Evolutionary conservation across 1,284 basidiomycete genomes (phyloP).

Genomic region (Fistulinella cinereoalba): DNA sequence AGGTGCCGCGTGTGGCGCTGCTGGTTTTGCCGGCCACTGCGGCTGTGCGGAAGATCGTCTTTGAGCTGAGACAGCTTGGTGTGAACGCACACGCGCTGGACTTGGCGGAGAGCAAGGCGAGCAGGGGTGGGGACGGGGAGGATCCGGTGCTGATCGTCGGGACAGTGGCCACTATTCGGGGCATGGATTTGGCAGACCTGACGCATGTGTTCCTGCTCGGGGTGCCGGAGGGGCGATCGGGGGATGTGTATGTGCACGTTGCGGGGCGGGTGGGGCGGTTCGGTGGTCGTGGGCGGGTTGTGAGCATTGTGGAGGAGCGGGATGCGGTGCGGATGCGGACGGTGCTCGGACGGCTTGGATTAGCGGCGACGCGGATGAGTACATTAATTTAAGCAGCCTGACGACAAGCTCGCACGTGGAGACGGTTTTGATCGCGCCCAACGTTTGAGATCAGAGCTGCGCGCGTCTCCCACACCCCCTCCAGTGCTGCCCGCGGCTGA

Average conservation of each 20-base stretch:
- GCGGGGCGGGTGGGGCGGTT: slow-evolving; percentile 77
- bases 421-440: too few relatives aligned
- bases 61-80: slow-evolving; percentile 62
- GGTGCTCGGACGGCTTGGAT: slow-evolving; percentile 48
- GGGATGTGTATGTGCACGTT: slow-evolving; percentile 66
- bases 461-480: too few relatives aligned
- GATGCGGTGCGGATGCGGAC: slow-evolving; percentile 35
- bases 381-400: too few relatives aligned
- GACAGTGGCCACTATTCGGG: slow-evolving; percentile 65
- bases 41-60: slow-evolving; percentile 57
- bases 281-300: slow-evolving; percentile 59
- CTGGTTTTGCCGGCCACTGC: slow-evolving; percentile 61
- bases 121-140: slow-evolving; percentile 44
- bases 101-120: slow-evolving; percentile 42
- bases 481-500: too few relatives aligned
- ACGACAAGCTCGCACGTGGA: too few relatives aligned
- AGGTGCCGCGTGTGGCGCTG: slow-evolving; percentile 64
- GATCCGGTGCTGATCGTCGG: slow-evolving; percentile 64
- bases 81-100: slow-evolving; percentile 65
- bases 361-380: slow-evolving; percentile 35
- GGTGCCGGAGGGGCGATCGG: slow-evolving; percentile 47
- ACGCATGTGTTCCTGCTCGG: slow-evolving; percentile 74
- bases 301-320: slow-evolving; percentile 51
- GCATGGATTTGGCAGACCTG: slow-evolving; percentile 67
- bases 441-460: too few relatives aligned